Evolutionary conservation across 208 protist species (phyloP), one percentile per base, ranked within the genome.

Genomic region (Leptomonas seymouri): DNA sequence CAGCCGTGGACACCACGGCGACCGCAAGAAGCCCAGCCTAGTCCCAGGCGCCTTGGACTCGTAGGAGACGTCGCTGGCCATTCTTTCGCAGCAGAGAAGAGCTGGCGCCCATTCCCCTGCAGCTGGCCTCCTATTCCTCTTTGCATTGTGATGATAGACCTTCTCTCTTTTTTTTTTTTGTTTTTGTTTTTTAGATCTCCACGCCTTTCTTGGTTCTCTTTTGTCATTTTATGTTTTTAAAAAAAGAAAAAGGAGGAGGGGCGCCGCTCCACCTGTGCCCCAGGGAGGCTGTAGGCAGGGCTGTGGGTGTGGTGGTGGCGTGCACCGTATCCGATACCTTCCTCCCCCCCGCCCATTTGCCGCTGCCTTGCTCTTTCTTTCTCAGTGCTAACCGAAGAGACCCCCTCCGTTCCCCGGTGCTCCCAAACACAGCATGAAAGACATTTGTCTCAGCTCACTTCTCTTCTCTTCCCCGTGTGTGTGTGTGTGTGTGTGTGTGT

Each of bases 141-240:
- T 25, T 56, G 1, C 7, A 7, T 34, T 23, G n/a, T 39, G 25
- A 14, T 3, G 7, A 15, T n/a, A 53, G 28, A 30, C 42, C 39
- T 31, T 51, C 44, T 30, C 23, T 50, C 25, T 62, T 62, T 63
- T 56, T 36, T 21, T 53, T 65, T 67, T 64, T 51, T 70, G 58
- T 27, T 55, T 36, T 28, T 48, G 3, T 4, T 48, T 4, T 16
- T 21, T 5, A 44, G 14, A 44, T 44, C 7, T 7, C 39, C 39
- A 44, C 39, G 14, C 11, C 11, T 44, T 44, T 44, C 11, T 16
- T 7, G 7, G 39, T 14, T 44, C 14, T 7, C 14, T 7, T 44
- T 44, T 44, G 39, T 44, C 11, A 7, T 14, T 44, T 14, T 44
- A 16, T 44, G 11, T 44, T 14, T 44, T 14, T 44, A 44, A 44